Conservation (phyloP, 2,329 filamentous ascomycete genomes). For the Coleophoma crateriformis region DNA sequence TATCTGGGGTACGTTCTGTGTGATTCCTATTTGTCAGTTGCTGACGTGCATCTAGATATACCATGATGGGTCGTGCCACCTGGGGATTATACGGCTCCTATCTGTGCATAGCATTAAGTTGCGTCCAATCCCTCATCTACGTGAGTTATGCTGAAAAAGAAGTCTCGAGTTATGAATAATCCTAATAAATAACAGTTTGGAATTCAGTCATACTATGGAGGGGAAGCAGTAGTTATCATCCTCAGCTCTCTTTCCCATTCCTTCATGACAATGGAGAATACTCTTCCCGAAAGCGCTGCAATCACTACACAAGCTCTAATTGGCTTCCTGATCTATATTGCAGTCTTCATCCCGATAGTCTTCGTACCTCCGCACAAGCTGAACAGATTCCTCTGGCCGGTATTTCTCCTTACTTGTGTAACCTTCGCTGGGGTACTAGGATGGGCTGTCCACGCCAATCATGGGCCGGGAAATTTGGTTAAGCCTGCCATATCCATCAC, state of each 20-base stretch:
- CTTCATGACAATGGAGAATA: slow-evolving; percentile 4
- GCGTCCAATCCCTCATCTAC: slow-evolving; percentile 15
- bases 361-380: background rate
- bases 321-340: background rate
- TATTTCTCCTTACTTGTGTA: background rate
- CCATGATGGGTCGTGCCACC: slow-evolving; percentile 19
- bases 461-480: background rate
- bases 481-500: background rate
- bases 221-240: slow-evolving; percentile 2
- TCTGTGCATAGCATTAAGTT: slow-evolving; percentile 17
- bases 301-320: background rate
- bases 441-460: background rate
- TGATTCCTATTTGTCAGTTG: background rate
- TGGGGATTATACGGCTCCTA: slow-evolving; percentile 22
- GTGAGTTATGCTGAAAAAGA: background rate
- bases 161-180: background rate
- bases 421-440: background rate
- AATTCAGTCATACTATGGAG: slow-evolving; percentile 11
- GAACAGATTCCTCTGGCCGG: background rate
- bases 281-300: slow-evolving; percentile 1
- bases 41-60: slow-evolving; percentile 2
- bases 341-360: background rate
- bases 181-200: slow-evolving; percentile 1
- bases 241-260: slow-evolving; percentile 4
- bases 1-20: slow-evolving; percentile 13